Percentiles rank a stretch among this genome's conserved stretches.
These are phyloP conservation scores for Chionographis japonica DNA, from an alignment of 106 monocot genomes.

Conservation along the genomic window DNA sequence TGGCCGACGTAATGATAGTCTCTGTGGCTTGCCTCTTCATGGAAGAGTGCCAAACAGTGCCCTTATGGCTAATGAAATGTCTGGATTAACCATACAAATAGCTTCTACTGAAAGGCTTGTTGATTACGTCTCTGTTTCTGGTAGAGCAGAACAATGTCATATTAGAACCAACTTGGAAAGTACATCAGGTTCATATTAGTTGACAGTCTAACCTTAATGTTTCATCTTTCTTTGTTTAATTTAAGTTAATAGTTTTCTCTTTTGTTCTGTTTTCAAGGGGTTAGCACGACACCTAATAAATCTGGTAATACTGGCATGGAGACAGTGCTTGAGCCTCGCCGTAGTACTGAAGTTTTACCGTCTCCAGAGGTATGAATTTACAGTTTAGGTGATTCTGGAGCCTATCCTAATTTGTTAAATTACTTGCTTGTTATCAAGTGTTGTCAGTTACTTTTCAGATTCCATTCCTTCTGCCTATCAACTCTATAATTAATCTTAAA, in stretches of 20 bases:
- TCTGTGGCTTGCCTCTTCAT: conserved; percentile 20
- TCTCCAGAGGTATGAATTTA: conserved; percentile 46
- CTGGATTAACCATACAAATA: conserved; percentile 32
- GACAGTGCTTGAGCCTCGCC: conserved; percentile 15
- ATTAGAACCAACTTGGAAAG: conserved; percentile 27
- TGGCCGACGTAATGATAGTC: conserved; percentile 26
- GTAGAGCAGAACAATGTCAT: conserved; percentile 36
- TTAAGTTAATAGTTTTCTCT: neutral
- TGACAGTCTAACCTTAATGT: neutral
- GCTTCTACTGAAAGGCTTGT: conserved; percentile 24
- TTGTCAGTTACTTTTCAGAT: too few relatives aligned
- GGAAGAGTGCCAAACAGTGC: conserved; percentile 30
- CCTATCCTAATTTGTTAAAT: too few relatives aligned
- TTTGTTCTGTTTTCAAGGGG: conserved; percentile 17
- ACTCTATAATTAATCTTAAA: too few relatives aligned
- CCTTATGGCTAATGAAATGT: conserved; percentile 38
- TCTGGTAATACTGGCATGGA: conserved; percentile 33
- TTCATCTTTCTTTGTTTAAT: neutral
- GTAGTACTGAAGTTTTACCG: conserved; percentile 34
- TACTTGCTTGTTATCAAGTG: too few relatives aligned
- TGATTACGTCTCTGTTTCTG: conserved; percentile 23
- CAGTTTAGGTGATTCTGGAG: neutral
- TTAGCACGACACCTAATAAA: conserved; percentile 25
- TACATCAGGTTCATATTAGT: conserved; percentile 20
- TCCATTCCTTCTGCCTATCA: too few relatives aligned